phyloP scores from a whole-genome alignment of 2,329 filamentous ascomycete species.

The Penicillium hordei region DNA sequence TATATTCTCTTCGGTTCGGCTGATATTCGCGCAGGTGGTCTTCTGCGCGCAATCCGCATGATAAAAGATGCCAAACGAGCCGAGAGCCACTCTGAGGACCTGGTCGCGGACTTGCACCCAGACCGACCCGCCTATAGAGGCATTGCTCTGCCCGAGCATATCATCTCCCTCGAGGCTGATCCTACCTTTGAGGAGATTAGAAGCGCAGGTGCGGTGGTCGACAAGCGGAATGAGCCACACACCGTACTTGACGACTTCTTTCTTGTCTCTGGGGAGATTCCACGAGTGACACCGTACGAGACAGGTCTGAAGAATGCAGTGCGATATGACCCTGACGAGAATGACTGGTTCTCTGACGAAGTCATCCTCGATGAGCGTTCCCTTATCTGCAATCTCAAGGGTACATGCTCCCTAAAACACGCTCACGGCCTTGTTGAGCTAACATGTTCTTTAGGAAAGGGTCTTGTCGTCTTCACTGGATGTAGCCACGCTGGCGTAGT shows the following conservation, averaged over 20 bases:
- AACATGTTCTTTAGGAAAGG: constrained; percentile 41
- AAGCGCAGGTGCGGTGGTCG: constrained; percentile 43
- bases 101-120: constrained; percentile 55
- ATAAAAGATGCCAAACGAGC: constrained; percentile 45
- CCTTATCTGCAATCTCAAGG: constrained; percentile 55
- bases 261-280: constrained; percentile 56
- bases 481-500: constrained; percentile 59
- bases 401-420: constrained; percentile 28
- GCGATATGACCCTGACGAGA: constrained; percentile 41
- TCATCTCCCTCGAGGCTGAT: constrained; percentile 55
- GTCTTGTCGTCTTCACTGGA: constrained; percentile 57
- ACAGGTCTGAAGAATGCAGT: constrained; percentile 49
- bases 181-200: constrained; percentile 52
- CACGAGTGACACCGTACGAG: constrained; percentile 52
- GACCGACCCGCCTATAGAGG: constrained; percentile 54
- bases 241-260: constrained; percentile 53
- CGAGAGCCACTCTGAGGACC: constrained; percentile 19
- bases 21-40: constrained; percentile 40
- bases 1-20: background rate
- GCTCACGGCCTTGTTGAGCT: background rate
- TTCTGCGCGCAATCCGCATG: constrained; percentile 51
- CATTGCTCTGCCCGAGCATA: constrained; percentile 41
- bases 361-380: constrained; percentile 55
- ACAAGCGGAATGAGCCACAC: constrained; percentile 43
- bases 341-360: constrained; percentile 51